Evolutionary conservation across 768 basidiomycete species (phyloP).

Genomic region (Rhodosporidiobolus odoratus): DNA sequence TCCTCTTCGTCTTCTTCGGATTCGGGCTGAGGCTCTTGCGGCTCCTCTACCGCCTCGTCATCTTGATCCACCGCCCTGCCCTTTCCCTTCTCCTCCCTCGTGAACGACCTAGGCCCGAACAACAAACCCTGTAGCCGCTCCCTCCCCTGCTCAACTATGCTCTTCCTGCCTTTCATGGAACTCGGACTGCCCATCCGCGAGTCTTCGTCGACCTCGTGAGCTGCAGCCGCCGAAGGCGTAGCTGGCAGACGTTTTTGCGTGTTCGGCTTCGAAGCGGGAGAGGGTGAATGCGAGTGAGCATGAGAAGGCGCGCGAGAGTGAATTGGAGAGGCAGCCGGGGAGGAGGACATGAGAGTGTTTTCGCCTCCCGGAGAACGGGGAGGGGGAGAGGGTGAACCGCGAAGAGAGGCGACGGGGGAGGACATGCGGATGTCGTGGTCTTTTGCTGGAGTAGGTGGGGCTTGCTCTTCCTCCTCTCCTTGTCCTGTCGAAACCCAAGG

Average conservation of each 20-base stretch:
- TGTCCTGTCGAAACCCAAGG: not conserved
- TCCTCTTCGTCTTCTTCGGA: not conserved
- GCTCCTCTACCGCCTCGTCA: not conserved
- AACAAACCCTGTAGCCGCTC: slow-evolving; percentile 3
- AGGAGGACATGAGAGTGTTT: slow-evolving; percentile 24
- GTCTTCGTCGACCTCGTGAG: not conserved
- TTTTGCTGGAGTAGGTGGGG: slow-evolving; percentile 4
- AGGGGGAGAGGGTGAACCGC: slow-evolving; percentile 1
- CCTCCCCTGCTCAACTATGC: not conserved
- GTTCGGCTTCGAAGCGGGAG: no score
- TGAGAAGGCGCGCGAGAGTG: not conserved
- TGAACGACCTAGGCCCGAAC: not conserved
- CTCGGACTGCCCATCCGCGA: slow-evolving; percentile 9
- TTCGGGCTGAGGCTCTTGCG: not conserved
- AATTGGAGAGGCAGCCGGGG: not conserved
- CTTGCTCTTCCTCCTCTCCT: not conserved
- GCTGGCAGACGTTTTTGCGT: slow-evolving; percentile 2
- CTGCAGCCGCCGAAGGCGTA: not conserved
- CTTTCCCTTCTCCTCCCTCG: not conserved
- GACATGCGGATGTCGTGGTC: slow-evolving; percentile 13
- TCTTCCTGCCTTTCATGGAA: not conserved
- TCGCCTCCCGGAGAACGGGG: slow-evolving; percentile 8
- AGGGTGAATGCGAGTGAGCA: not conserved
- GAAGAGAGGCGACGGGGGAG: not conserved
- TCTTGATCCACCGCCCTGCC: not conserved